A percentile compares a stretch with the other conserved stretches of the same genome.
These are phyloP conservation scores for Discostella stelligera DNA, from an alignment of 352 stramenopile genomes.

Conservation along the genomic window DNA sequence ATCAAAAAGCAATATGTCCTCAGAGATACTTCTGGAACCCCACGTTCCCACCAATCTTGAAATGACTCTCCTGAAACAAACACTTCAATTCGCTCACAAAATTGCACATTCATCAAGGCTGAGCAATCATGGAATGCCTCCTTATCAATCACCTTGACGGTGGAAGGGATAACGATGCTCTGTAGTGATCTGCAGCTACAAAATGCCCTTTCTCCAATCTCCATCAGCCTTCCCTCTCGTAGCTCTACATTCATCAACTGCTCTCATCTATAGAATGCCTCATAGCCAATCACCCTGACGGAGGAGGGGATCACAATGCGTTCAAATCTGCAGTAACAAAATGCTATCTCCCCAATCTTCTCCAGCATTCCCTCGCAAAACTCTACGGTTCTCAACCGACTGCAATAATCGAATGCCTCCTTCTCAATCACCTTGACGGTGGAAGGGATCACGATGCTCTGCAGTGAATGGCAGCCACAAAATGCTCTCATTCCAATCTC, in stretches of 20 bases:
- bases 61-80: neutral
- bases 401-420: neutral
- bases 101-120: too few species aligned
- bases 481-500: too few species aligned
- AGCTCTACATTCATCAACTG: too few species aligned
- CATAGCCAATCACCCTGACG: constrained; percentile 1
- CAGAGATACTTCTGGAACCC: neutral
- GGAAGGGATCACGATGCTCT: neutral
- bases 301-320: neutral
- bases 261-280: too few species aligned
- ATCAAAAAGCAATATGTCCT: neutral
- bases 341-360: neutral
- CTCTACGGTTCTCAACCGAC: neutral
- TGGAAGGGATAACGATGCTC: neutral
- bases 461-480: neutral
- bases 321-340: too few species aligned
- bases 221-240: too few species aligned
- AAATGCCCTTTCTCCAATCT: neutral
- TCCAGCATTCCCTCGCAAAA: neutral
- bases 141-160: constrained; percentile 1
- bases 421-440: too few species aligned
- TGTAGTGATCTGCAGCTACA: neutral
- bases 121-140: too few species aligned
- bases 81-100: constrained; percentile 1
- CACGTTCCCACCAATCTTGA: constrained; percentile 1